Conservation (phyloP, 2,329 filamentous ascomycete species). For the Botrytis paeoniae region DNA sequence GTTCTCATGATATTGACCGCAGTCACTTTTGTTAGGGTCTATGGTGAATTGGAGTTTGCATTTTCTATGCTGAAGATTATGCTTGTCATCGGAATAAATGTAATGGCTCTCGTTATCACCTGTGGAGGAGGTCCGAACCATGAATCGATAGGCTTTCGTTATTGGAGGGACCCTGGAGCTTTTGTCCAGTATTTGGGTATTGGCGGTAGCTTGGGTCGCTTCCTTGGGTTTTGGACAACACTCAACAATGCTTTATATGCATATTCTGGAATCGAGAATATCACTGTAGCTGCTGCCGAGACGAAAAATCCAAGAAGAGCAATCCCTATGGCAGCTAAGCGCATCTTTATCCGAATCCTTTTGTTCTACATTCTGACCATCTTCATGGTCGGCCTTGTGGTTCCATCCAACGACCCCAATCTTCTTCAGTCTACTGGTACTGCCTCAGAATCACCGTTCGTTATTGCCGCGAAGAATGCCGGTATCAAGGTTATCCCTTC, state of each 20-base stretch:
- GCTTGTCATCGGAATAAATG: conserved; percentile 60
- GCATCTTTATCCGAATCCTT: conserved; percentile 53
- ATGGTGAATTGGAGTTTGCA: conserved; percentile 52
- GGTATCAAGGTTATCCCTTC: conserved; percentile 65
- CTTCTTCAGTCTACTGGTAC: conserved; percentile 47
- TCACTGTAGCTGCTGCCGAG: conserved; percentile 55
- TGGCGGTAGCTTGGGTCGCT: conserved; percentile 55
- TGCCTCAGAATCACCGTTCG: conserved; percentile 58
- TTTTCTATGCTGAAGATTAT: conserved; percentile 56
- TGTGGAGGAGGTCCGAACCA: conserved; percentile 59
- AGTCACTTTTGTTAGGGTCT: conserved; percentile 41
- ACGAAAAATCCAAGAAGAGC: conserved; percentile 50
- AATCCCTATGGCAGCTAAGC: conserved; percentile 49
- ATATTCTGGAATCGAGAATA: conserved; percentile 49
- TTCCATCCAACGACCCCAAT: conserved; percentile 51
- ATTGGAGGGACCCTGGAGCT: conserved; percentile 53
- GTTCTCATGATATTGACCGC: conserved; percentile 39
- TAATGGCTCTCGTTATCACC: conserved; percentile 45
- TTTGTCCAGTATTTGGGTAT: conserved; percentile 62
- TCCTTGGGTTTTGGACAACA: conserved; percentile 48
- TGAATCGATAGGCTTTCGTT: conserved; percentile 57
- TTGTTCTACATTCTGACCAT: conserved; percentile 52
- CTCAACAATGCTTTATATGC: conserved; percentile 47
- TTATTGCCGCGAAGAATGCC: conserved; percentile 68
- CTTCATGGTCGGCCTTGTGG: conserved; percentile 51